These are phyloP conservation scores for Lunularia cruciata DNA, from an alignment of 225 moss, liverwort and hornwort genomes.

Conservation along the genomic window DNA sequence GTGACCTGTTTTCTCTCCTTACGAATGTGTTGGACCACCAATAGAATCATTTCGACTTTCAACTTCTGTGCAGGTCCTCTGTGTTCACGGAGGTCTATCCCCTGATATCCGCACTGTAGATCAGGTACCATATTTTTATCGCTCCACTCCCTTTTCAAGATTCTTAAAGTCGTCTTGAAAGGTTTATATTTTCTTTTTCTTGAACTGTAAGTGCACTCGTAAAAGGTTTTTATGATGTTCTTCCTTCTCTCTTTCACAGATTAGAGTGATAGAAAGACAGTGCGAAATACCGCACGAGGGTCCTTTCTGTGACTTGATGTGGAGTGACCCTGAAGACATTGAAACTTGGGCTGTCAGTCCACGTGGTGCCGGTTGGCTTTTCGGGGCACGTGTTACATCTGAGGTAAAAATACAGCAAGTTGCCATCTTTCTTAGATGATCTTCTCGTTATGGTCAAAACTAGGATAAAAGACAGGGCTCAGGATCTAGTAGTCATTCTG, in stretches of 20 bases:
- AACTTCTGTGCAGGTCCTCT: conserved; percentile 69
- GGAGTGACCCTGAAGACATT: conserved; percentile 99
- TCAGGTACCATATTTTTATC: conserved; percentile 51
- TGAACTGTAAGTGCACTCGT: no score
- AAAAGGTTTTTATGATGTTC: conserved; percentile 8
- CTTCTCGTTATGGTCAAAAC: no score
- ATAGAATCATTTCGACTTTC: no score
- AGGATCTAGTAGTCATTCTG: no score
- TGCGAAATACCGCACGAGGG: conserved; percentile 99
- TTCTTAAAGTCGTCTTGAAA: not conserved
- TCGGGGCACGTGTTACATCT: conserved; percentile 97
- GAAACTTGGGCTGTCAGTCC: conserved; percentile 99
- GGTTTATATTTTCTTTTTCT: not conserved
- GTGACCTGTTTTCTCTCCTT: no score
- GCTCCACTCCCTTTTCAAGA: no score
- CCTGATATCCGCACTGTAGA: conserved; percentile 98
- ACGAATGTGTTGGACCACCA: no score
- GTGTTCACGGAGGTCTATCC: conserved; percentile 98
- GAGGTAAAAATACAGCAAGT: no score
- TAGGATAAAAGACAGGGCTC: no score
- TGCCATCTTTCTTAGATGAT: no score
- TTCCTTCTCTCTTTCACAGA: conserved; percentile 46
- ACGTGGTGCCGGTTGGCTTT: conserved; percentile 98
- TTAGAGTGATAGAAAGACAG: conserved; percentile 99
- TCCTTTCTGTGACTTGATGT: conserved; percentile 99